A percentile compares a stretch with the other conserved stretches of the same genome.
Evolutionary conservation across 208 protist species (phyloP).

Genomic region (Vickermania spadyakhi): DNA sequence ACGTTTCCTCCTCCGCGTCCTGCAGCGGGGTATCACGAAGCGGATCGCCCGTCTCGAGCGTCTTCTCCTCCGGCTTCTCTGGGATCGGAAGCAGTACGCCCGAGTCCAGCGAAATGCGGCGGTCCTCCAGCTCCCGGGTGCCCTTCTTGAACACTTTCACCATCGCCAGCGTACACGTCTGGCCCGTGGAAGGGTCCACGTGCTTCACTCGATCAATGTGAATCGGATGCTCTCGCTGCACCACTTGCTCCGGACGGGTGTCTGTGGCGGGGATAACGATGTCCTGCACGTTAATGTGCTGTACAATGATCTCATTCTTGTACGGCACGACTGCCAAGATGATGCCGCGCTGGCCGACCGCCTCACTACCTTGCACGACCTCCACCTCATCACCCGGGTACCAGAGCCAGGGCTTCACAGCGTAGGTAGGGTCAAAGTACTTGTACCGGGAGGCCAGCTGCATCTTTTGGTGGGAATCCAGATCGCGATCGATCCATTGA

Average conservation of each 20-base stretch:
- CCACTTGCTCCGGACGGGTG: constrained; percentile 71
- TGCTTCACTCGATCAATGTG: constrained; percentile 55
- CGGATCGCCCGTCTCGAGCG: constrained; percentile 58
- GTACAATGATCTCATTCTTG: constrained; percentile 86
- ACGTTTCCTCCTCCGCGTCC: constrained; percentile 74
- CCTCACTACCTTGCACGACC: constrained; percentile 50
- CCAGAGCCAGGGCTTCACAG: constrained; percentile 69
- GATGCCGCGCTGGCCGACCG: constrained; percentile 62
- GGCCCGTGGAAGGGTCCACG: constrained; percentile 75
- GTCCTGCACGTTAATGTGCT: constrained; percentile 86
- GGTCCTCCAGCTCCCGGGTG: constrained; percentile 56
- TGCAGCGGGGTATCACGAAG: constrained; percentile 76
- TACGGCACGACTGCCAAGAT: constrained; percentile 83
- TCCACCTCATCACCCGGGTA: constrained; percentile 84
- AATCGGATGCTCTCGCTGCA: constrained; percentile 85
- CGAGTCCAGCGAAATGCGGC: constrained; percentile 61
- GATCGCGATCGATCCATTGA: constrained; percentile 71
- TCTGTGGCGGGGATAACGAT: constrained; percentile 80
- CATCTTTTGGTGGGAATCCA: constrained; percentile 55
- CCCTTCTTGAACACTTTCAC: constrained; percentile 79
- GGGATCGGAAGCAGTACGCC: constrained; percentile 79
- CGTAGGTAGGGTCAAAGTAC: constrained; percentile 55
- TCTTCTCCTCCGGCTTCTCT: constrained; percentile 17
- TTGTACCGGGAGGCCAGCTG: constrained; percentile 46
- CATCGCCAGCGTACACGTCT: constrained; percentile 53